Evolutionary conservation across 768 basidiomycete species (phyloP).

Genomic region (Auriscalpium orientale): DNA sequence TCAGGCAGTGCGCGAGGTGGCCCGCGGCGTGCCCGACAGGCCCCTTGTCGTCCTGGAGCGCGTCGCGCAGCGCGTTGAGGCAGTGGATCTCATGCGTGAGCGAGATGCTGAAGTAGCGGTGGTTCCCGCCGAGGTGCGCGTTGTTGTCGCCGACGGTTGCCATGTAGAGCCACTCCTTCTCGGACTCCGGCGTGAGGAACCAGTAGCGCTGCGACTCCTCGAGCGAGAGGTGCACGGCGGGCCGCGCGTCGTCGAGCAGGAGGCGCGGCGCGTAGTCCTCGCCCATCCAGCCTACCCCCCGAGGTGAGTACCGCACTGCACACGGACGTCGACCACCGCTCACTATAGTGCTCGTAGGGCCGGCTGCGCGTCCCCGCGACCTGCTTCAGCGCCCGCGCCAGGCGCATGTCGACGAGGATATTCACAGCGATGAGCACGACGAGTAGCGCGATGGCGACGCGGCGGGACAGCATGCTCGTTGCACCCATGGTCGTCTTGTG

Average conservation of each 20-base stretch:
- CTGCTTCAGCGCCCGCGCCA: not conserved
- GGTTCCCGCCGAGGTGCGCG: conserved; percentile 26
- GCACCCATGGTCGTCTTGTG: not conserved
- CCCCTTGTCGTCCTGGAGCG: conserved; percentile 19
- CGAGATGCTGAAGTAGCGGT: conserved; percentile 26
- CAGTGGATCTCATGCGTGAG: conserved; percentile 47
- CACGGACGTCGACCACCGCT: not conserved
- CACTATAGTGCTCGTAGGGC: not conserved
- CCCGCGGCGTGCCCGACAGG: not conserved
- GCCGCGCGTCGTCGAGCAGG: not conserved
- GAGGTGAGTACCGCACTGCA: not conserved
- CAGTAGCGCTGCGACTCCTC: not conserved
- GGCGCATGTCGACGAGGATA: not conserved
- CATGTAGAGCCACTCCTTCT: not conserved
- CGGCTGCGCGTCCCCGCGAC: not conserved
- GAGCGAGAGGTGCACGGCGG: not conserved
- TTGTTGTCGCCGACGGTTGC: conserved; percentile 1
- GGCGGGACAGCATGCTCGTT: not conserved
- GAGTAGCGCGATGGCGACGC: not conserved
- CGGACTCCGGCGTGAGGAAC: not conserved
- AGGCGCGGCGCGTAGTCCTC: not conserved
- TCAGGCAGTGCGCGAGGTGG: conserved; percentile 30
- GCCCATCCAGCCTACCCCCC: not conserved
- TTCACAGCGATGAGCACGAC: not conserved
- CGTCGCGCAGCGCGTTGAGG: conserved; percentile 24